Evolutionary conservation across 495 filamentous ascomycete genomes (phyloP), one percentile per base, ranked within the genome.

Genomic region (Penicillium taxi): DNA sequence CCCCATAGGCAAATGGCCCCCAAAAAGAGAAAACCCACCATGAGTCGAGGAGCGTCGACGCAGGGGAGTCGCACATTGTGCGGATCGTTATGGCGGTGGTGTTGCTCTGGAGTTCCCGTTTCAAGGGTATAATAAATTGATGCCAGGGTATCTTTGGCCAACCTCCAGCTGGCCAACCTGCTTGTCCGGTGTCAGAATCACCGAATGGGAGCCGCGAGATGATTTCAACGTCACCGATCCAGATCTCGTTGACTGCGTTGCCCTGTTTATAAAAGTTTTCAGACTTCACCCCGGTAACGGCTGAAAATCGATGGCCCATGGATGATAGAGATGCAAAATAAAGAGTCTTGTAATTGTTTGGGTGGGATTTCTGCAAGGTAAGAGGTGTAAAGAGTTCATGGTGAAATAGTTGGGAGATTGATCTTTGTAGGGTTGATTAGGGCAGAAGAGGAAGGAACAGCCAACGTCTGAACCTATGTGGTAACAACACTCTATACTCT

Each of bases 141-240:
- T 61, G 59, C 61, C 61, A 65, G 0, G 61, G 61, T 9, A 65
- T 61, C 32, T 65, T 65, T 5, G 61, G 61, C 31, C 45, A 52
- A n/a, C 40, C 41, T 1, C 47, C 48, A 0, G 19, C 11, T 7
- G 54, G 51, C 61, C 61, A 65, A 7, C 55, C 46, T 0, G 59
- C 55, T 45, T 65, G 61, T 2, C 46, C 53, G 26, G 59, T 35
- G 26, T 65, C 61, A 7, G 53, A 56, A 17, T 63, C 59, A 1
- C 55, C 55, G 31, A 65, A 65, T 3, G 61, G 61, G 1, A 65
- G 44, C 28, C 53, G 55, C n/a, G 61, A 65, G 27, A 65, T 53
- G 21, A 63, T 6, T 30, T 65, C 61, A 14, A 59, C 26, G 15
- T 58, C 41, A 4, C 53, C 59, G 4, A 61, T 16, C 61, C 59